Base-by-base conservation (phyloP, 768 basidiomycete genomes). In the Agaricus sinodeliciosus region DNA sequence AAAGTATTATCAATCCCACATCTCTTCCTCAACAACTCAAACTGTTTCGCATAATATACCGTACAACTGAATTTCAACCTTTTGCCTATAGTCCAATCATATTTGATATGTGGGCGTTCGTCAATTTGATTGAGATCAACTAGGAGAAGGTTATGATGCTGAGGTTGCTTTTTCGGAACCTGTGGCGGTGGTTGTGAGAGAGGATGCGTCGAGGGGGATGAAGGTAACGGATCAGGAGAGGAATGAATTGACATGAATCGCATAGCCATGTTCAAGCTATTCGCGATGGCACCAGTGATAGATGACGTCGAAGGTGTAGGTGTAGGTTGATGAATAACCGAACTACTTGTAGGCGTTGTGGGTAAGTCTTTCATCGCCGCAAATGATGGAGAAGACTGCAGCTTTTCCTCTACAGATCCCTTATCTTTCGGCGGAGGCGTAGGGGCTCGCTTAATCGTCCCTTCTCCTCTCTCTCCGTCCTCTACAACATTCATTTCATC, bases 1-100 rank as follows among this genome's bases (percentile, higher is more conserved):
- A 84, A 83, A 0, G 67, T 64, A 44, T 74, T 77, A 44, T 84
- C 82, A 43, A 90, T 73, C 2, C 82, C 87, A 62, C 87, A 91
- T 56, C 83, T 66, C 57, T 71, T 69, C 41, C 89, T 67, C 18
- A 91, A 68, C 22, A 68, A 61, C 60, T 89, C 87, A 63, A 93
- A 93, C 63, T 90, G 85, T 55, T 80, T 80, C 31, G 90, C 88
- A 62, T 86, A 90, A 65, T 90, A 91, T 11, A 85, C 84, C 13
- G 85, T 91, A 62, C 88, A 91, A 62, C 82, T 84, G 62, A 90
- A 83, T 68, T 82, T 84, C 52, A 88, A 68, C 54, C 80, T 72
- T 62, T 85, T 85, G 36, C 87, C 85, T 46, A 90, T 72, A 1
- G 84, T 84, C 79, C 84, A 88, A 54, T 88, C 84, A 56, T 90